Conservation (phyloP, 83 land plant species). For the Picea mariana region DNA sequence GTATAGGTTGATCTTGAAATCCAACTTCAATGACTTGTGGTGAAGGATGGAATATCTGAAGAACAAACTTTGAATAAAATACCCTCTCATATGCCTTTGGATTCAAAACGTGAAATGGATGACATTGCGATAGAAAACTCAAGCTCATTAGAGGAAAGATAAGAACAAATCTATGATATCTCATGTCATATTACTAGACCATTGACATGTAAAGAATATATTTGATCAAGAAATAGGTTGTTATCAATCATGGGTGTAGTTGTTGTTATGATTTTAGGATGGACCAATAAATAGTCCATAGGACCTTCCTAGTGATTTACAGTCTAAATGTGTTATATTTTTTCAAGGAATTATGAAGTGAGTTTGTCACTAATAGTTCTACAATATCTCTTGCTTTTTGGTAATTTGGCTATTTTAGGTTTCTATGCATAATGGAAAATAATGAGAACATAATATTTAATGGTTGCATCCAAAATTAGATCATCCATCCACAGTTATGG, state of each 20-base stretch:
- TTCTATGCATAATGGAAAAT: too few relatives aligned
- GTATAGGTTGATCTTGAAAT: conserved; percentile 94
- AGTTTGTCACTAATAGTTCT: too few relatives aligned
- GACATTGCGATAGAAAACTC: conserved; percentile 85
- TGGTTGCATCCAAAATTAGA: too few relatives aligned
- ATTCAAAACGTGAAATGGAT: conserved; percentile 63
- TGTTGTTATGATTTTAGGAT: too few relatives aligned
- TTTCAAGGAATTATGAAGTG: too few relatives aligned
- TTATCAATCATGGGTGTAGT: neutral
- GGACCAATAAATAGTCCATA: too few relatives aligned
- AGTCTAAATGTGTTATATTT: too few relatives aligned
- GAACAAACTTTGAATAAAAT: conserved; percentile 78
- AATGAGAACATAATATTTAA: too few relatives aligned
- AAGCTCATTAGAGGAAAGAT: conserved; percentile 62
- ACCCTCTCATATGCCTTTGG: conserved; percentile 72
- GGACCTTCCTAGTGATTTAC: too few relatives aligned
- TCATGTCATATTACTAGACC: conserved; percentile 38
- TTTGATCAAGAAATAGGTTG: conserved; percentile 50
- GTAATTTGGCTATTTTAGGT: too few relatives aligned
- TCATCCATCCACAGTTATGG: too few relatives aligned
- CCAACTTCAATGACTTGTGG: conserved; percentile 76
- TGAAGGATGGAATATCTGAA: conserved; percentile 64
- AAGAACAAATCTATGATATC: conserved; percentile 47
- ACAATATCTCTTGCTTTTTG: too few relatives aligned
- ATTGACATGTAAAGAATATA: conserved; percentile 55